Evolutionary conservation across 192 early-diverging fungal species (phyloP), one percentile per base, ranked within the genome.

Genomic region (Coemansia sp.): DNA sequence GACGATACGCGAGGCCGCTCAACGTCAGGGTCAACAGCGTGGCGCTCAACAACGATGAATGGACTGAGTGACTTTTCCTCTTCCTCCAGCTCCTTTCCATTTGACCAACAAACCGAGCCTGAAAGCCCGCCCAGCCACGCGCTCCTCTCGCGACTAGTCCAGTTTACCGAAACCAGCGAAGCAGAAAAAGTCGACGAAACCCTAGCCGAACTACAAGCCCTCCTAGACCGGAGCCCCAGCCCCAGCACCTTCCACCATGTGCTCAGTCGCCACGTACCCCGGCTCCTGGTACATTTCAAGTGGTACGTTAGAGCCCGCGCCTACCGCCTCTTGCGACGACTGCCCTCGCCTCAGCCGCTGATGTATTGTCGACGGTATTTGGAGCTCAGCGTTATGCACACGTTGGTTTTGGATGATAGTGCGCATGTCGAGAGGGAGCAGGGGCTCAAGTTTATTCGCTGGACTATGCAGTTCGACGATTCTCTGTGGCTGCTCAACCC

Each of bases 381-480:
- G 52, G 77, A 84, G 62, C 64, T 84, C 16, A 72, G 72, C 41
- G 59, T 80, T 7, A 70, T 75, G 38, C 70, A 71, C 55, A 62
- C 83, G 43, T 60, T 84, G 36, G 48, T 70, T 3, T 50, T 68
- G 9, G 75, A 77, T n/a, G 75, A 75, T 48, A 43, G 42, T 3
- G 69, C 65, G 7, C 83, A 84, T 3, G 72, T 62, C 50, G 83
- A 84, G 71, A 62, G 83, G 34, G 83, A 84, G 65, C 83, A 84
- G 67, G 77, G 70, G 12, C 68, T 84, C 26, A 84, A 80, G 63
- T 84, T 71, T 52, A 41, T 77, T 11, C 70, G 77, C 25, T 79
- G 73, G 69, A 77, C 77, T 23, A 75, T 80, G 70, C 72, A 70
- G 18, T 74, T 62, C 56, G 69, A 62, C 45, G 65, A 61, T 14